A percentile compares a stretch with the other conserved stretches of the same genome.
Conservation (phyloP, 768 basidiomycete genomes). For the Favolaschia claudopus region DNA sequence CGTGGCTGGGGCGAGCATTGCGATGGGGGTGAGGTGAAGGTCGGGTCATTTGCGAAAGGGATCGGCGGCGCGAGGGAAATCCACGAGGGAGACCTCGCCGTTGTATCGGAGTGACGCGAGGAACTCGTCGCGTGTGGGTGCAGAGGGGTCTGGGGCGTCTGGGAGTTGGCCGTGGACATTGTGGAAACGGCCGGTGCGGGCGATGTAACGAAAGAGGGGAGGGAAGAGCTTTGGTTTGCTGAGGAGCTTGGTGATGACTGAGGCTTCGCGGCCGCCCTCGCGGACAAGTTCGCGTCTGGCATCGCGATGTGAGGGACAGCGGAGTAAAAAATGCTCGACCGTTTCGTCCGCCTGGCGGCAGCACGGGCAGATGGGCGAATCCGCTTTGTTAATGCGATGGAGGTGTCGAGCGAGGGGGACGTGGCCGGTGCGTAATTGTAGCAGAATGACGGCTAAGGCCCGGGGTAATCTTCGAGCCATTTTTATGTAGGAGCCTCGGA, state of each 20-base stretch:
- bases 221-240: neutral
- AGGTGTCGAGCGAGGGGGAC: slow-evolving; percentile 27
- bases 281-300: neutral
- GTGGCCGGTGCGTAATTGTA: slow-evolving; percentile 30
- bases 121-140: neutral
- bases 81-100: too few relatives aligned
- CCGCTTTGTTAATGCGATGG: slow-evolving; percentile 23
- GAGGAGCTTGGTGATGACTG: neutral
- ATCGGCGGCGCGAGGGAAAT: too few relatives aligned
- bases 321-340: slow-evolving; percentile 17
- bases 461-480: neutral
- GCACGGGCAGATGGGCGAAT: slow-evolving; percentile 25
- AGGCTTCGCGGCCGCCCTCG: neutral
- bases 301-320: slow-evolving; percentile 9
- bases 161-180: slow-evolving; percentile 34
- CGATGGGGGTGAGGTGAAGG: too few relatives aligned
- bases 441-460: slow-evolving; percentile 15
- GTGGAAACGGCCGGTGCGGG: slow-evolving; percentile 22
- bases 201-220: neutral
- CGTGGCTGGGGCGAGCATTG: too few relatives aligned
- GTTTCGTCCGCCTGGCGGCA: slow-evolving; percentile 22
- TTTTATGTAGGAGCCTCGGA: neutral
- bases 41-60: too few relatives aligned
- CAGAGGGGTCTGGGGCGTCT: neutral
- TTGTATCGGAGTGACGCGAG: too few relatives aligned